Base-by-base conservation (phyloP, 2,329 filamentous ascomycete genomes). In the Nigrospora sphaerica region DNA sequence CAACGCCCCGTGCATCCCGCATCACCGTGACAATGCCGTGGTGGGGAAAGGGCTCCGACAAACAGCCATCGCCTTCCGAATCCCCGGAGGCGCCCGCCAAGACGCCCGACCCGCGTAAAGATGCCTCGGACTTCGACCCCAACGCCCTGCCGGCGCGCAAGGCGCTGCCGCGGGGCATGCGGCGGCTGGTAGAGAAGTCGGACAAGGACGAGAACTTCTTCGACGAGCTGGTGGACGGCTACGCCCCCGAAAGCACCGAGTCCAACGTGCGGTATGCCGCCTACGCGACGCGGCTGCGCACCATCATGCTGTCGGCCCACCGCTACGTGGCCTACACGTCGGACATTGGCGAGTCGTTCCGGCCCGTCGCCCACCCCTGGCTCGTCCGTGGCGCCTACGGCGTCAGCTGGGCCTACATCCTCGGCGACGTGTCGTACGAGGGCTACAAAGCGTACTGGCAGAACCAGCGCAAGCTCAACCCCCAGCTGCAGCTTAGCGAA, bases 261-360 rank as follows among this genome's bases (percentile, higher is more conserved):
- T 86, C 83, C 56, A 85, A 82, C 56, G 72, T 95, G 59, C 86
- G 93, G 60, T 98, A 97, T 69, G 92, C 91, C 47, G 93, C 87
- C 56, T 98, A 98, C 69, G 88, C 89, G 41, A 82, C 84, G 49
- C 84, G 93, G 42, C 71, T 93, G 52, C 83, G 88, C 51, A 95
- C 91, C 9, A 87, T 97, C 54, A 81, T 98, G 59, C 73, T 91
- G 56, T 89, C 87, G 14, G 91, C 91, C 4, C 93, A 97, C 61
- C 85, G 93, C 59, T 98, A 98, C 61, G 90, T 98, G 42, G 93
- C 93, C 47, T 98, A 98, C 65, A 97, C 93, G 0, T 91, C 85
- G 17, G 92, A 97, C 60, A 92, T 98, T 53, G 93, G 93, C 63
- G 93, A 98, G 67, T 95, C 88, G 0, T 98, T 98, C 69, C 82